These are phyloP conservation scores for Apostasia shenzhenica DNA, from an alignment of 106 monocot species.

Conservation along the genomic window DNA sequence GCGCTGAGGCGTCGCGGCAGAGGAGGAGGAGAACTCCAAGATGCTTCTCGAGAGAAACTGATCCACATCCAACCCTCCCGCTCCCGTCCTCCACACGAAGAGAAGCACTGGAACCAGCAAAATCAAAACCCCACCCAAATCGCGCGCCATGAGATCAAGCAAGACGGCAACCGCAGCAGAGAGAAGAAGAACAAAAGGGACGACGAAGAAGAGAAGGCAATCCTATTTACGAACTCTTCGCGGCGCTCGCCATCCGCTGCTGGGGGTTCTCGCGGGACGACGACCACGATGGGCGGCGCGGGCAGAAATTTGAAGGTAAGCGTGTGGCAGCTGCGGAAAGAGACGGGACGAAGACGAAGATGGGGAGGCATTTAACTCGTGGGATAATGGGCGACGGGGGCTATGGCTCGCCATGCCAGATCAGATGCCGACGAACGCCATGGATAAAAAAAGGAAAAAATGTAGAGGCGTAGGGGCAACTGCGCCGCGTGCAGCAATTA, in stretches of 20 bases:
- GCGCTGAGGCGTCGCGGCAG: background rate
- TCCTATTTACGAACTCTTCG: background rate
- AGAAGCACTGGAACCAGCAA: background rate
- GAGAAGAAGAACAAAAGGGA: background rate
- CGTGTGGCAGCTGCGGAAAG: too few species aligned
- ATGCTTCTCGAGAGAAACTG: background rate
- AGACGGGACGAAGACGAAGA: too few species aligned
- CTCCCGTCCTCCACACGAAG: background rate
- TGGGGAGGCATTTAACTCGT: slow-evolving; percentile 6
- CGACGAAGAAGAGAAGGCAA: background rate
- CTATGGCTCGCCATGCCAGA: too few species aligned
- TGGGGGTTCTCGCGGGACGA: background rate
- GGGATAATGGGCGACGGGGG: background rate
- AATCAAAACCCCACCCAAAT: background rate
- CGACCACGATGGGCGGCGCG: background rate
- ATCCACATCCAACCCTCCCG: slow-evolving; percentile 5
- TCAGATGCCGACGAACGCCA: too few species aligned
- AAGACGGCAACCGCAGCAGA: too few species aligned
- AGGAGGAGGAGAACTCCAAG: background rate
- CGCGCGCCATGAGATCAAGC: background rate
- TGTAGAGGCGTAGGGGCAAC: too few species aligned
- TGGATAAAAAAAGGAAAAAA: too few species aligned
- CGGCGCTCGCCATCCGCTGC: background rate
- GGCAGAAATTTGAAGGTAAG: background rate
- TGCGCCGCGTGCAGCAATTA: too few species aligned